Evolutionary conservation across 2,329 filamentous ascomycete genomes (phyloP), one percentile per base, ranked within the genome.

Genomic region (Aquanectria penicillioides): DNA sequence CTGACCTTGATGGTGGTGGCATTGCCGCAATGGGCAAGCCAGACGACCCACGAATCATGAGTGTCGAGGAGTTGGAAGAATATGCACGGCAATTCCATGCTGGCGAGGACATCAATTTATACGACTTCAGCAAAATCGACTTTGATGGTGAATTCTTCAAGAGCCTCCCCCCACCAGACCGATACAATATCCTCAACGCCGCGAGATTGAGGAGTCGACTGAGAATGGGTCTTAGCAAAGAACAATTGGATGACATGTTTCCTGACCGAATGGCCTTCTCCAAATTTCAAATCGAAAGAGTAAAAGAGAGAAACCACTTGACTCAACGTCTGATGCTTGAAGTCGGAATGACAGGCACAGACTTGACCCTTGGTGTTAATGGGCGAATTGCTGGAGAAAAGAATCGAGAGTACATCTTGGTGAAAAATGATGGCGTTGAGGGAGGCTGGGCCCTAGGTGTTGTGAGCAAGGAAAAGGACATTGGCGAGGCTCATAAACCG

Each of bases 81-180:
- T 99, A 99, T 73, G 94, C 96, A 3, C 84, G 89, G 48, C 94
- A 98, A 64, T 98, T 98, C 70, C 87, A 97, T 69, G 88, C 87
- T 60, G 95, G 95, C 52, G 93, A 98, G 75, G 94, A 98, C 73
- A 90, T 98, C 68, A 89, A 89, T 64, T 77, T 94, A 5, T 98
- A 98, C 76, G 94, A 98, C 77, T 99, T 99, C 73, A 96, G 92
- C 72, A 98, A 98, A 77, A 99, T 99, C 68, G 95, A 99, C 73
- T 99, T 98, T 70, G 91, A 98, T 65, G 92, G 94, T 65, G 88
- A 94, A 11, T 99, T 99, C 77, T 99, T 99, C 78, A 87, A 91
- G 73, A 97, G 93, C 73, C 77, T 99, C 56, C 95, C 96, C 0
- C 84, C 93, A 1, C 89, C 90, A 2, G 95, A 99, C 78, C 87